Evolutionary conservation across 441 rosid genomes (phyloP), one percentile per base, ranked within the genome.

Genomic region (Populus trichocarpa): DNA sequence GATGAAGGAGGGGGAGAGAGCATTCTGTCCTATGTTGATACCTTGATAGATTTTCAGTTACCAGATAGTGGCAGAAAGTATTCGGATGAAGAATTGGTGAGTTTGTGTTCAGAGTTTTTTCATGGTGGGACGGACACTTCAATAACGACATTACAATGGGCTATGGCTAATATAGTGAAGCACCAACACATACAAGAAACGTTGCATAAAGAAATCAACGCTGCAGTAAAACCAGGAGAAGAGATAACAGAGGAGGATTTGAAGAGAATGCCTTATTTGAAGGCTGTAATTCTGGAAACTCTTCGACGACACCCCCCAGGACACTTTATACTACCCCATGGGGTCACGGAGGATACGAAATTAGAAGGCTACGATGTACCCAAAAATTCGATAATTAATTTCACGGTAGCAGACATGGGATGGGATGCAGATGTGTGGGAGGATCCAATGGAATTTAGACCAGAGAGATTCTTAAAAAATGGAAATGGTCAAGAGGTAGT

Each of bases 371-470:
- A 80, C 42, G 50, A 77, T 71, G 69, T 86, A 16, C 89, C 90
- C 0, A 82, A 69, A 65, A 75, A 84, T 0, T 75, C 76, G 8
- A 71, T 30, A 20, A 63, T 86, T 66, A 81, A 81, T 66, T 86
- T 82, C 75, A 65, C 70, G 71, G 77, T 86, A 13, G 89, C 82
- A 4, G 84, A 87, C 40, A 84, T 85, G 78, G 88, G 85, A 11
- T 59, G 75, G 82, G 89, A 89, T 38, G 83, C 90, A 1, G 53
- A 25, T 36, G 79, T 84, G 4, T 86, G 91, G 91, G 89, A 89
- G 3, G 89, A 89, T 18, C 90, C 93, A 3, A 84, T 84, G 86
- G 84, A 46, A 25, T 87, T 87, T 65, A 84, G 69, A 36, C 87
- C 88, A 0, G 87, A 87, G 75, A 86, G 88, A 72, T 88, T 86